phyloP scores from a whole-genome alignment of 129 eudicot genomes.

The Oenanthe sinensis region DNA sequence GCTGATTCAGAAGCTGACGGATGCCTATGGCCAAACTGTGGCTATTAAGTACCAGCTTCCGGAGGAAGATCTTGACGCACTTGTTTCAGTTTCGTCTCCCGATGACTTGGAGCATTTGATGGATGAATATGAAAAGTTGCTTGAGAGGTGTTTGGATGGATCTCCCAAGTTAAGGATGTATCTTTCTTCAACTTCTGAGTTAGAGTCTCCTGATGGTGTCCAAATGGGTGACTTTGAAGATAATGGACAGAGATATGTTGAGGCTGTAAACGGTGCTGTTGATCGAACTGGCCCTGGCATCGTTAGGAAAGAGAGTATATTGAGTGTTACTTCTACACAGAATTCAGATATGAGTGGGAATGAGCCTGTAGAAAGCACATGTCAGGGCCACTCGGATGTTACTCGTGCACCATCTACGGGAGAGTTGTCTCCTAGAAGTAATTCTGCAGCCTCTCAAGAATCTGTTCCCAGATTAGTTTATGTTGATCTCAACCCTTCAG shows the following conservation, averaged over 20 bases:
- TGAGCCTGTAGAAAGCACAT: constrained; percentile 39
- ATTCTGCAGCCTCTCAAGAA: constrained; percentile 22
- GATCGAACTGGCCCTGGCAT: constrained; percentile 33
- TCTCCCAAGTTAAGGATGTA: constrained; percentile 77
- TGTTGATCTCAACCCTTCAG: constrained; percentile 20
- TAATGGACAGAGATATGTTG: constrained; percentile 72
- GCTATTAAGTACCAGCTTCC: constrained; percentile 85
- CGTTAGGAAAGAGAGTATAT: constrained; percentile 53
- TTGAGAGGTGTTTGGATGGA: constrained; percentile 63
- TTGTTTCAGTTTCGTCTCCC: constrained; percentile 65
- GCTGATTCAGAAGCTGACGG: constrained; percentile 64
- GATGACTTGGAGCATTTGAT: constrained; percentile 92
- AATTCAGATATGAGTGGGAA: constrained; percentile 69
- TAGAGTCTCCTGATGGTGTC: constrained; percentile 40
- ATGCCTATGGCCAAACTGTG: constrained; percentile 44
- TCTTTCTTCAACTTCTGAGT: constrained; percentile 55
- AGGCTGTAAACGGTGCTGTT: constrained; percentile 71
- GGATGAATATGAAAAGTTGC: constrained; percentile 82
- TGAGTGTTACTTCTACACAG: constrained; percentile 66
- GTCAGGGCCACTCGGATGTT: constrained; percentile 50
- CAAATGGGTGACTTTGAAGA: constrained; percentile 55
- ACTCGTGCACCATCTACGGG: constrained; percentile 33
- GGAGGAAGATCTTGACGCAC: constrained; percentile 86
- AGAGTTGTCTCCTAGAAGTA: constrained; percentile 39
- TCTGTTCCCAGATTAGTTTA: constrained; percentile 20